Evolutionary conservation across 495 filamentous ascomycete genomes (phyloP), one percentile per base, ranked within the genome.

Genomic region (Penicillium mononematosum): DNA sequence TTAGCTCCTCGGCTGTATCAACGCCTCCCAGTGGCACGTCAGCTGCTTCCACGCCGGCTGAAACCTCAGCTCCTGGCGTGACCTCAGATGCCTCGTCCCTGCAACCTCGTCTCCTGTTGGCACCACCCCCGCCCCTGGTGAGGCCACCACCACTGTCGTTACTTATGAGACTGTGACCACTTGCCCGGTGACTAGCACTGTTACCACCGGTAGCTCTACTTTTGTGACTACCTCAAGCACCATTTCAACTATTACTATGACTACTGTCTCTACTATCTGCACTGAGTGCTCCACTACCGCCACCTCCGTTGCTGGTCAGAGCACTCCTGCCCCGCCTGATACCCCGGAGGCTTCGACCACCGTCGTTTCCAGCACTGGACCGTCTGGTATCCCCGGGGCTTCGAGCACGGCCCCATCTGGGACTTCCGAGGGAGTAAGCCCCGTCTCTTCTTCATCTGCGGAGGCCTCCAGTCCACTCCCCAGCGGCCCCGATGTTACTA

Each of bases 261-360:
- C 75, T 16, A 63, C 66, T n/a, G 73, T 64, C 27, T 69, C 72
- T 7, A 77, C 73, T 1, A 62, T 74, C 50, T 72, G 69, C 60
- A 65, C 67, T 12, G 62, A 58, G 19, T 70, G 70, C 52, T 60
- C 68, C 51, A 63, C 47, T 4, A 56, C 59, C 36, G 52, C 55
- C 8, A 56, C 61, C 5, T 16, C 56, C 14, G 48, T 51, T 29
- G 42, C 52, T n/a, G 58, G 42, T 3, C 29, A 32, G 22, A 48
- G 29, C 31, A 22, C 55, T 46, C 6, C 11, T 17, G 19, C 19
- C 3, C 20, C 47, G 0, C 16, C 32, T 38, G 12, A 6, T 16
- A 38, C 47, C 12, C 47, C 47, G 1, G 47, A 25, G 1, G 51
- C 60, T 20, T 50, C 58, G 19, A 45, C 41, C 7, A 49, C 41